Evolutionary conservation across 176 grass and related monocot species (phyloP).

Genomic region (Oryza meyeriana): DNA sequence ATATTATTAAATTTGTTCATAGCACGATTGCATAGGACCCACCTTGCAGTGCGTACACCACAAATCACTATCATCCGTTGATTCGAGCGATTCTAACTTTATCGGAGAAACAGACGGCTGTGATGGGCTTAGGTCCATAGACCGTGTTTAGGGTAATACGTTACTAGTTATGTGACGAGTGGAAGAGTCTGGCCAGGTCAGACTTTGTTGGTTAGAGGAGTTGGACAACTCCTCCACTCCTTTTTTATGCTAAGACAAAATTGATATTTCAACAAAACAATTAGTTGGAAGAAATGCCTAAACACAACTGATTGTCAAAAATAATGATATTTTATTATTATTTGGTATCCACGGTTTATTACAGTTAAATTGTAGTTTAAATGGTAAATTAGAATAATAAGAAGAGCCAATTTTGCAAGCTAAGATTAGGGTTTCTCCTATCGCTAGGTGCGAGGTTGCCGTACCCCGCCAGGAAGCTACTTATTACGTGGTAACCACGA

Average conservation of each 20-base stretch:
- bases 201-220: slow-evolving; percentile 19
- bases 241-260: neutral
- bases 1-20: too few species aligned
- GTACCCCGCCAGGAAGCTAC: too few species aligned
- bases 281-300: neutral
- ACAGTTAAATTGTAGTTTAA: neutral
- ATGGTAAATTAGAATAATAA: neutral
- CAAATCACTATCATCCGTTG: neutral
- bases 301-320: neutral
- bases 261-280: neutral
- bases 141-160: neutral
- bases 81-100: neutral
- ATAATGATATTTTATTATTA: neutral
- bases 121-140: neutral
- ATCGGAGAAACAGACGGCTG: neutral
- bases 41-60: neutral
- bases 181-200: slow-evolving; percentile 40
- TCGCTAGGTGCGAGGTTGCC: too few species aligned
- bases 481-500: too few species aligned
- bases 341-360: neutral
- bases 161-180: slow-evolving; percentile 10
- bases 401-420: too few species aligned
- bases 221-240: neutral
- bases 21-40: neutral
- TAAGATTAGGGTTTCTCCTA: too few species aligned